phyloP scores from a whole-genome alignment of 108 stramenopile genomes.

The Seminavis robusta region DNA sequence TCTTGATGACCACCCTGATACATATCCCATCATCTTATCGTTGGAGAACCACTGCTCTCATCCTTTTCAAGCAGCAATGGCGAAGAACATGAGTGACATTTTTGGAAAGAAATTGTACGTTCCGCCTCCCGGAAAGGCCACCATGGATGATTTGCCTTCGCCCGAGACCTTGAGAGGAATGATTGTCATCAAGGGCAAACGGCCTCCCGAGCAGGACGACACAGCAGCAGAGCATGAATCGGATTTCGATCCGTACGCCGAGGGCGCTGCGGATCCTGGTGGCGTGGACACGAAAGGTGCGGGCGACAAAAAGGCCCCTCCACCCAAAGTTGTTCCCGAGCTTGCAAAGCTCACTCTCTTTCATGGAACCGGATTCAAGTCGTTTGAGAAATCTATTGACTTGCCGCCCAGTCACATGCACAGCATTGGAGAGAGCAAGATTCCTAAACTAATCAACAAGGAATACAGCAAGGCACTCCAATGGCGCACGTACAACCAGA shows the following conservation, averaged over 20 bases:
- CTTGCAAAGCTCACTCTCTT: conserved; percentile 60
- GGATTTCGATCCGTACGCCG: conserved; percentile 13
- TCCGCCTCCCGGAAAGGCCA: conserved; percentile 21
- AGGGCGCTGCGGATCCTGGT: neutral
- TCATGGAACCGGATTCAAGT: conserved; percentile 56
- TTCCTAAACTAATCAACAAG: conserved; percentile 50
- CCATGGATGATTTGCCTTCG: conserved; percentile 44
- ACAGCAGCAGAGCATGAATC: conserved; percentile 21
- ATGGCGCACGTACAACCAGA: conserved; percentile 75
- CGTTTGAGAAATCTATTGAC: conserved; percentile 37
- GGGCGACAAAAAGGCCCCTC: neutral
- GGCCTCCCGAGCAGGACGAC: conserved; percentile 46
- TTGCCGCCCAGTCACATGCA: conserved; percentile 61
- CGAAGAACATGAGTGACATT: conserved; percentile 42
- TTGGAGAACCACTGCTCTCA: conserved; percentile 95
- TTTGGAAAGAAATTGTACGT: conserved; percentile 69
- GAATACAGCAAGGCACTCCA: conserved; percentile 13
- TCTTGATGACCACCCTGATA: conserved; percentile 37
- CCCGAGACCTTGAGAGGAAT: conserved; percentile 75
- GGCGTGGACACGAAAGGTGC: neutral
- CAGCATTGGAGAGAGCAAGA: conserved; percentile 67
- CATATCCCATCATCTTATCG: conserved; percentile 90
- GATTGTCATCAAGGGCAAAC: conserved; percentile 83
- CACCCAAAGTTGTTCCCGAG: conserved; percentile 42
- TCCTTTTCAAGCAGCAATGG: conserved; percentile 82